Evolutionary conservation across 768 basidiomycete genomes (phyloP).

Genomic region (Suillus placidus): DNA sequence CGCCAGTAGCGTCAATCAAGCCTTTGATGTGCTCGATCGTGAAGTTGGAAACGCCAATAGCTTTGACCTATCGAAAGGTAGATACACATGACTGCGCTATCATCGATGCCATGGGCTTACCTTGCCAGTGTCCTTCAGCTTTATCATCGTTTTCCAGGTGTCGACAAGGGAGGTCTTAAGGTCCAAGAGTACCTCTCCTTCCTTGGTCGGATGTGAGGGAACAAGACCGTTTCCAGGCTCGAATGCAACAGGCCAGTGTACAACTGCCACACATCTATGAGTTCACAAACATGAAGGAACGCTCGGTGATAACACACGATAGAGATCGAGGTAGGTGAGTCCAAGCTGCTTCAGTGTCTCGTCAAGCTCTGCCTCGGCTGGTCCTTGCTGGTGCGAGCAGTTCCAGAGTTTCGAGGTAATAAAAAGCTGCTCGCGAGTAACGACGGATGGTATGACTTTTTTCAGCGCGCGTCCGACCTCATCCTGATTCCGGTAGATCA

Average conservation of each 20-base stretch:
- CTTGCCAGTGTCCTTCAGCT: constrained; percentile 68
- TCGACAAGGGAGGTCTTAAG: constrained; percentile 63
- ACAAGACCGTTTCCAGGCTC: constrained; percentile 53
- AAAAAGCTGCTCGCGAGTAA: constrained; percentile 79
- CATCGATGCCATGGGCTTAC: constrained; percentile 31
- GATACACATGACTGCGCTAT: neutral
- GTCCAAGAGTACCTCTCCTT: constrained; percentile 58
- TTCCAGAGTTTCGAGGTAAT: constrained; percentile 89
- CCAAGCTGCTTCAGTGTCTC: constrained; percentile 75
- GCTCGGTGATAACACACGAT: constrained; percentile 50
- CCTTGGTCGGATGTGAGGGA: constrained; percentile 52
- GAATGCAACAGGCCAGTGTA: constrained; percentile 84
- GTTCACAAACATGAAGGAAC: neutral
- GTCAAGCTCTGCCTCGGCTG: constrained; percentile 75
- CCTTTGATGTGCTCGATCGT: constrained; percentile 63
- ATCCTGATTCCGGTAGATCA: constrained; percentile 78
- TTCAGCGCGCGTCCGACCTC: constrained; percentile 76
- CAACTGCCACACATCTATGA: constrained; percentile 42
- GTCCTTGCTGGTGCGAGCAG: constrained; percentile 61
- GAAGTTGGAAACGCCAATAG: constrained; percentile 86
- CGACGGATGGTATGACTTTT: constrained; percentile 75
- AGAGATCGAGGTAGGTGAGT: constrained; percentile 78
- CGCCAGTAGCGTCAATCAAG: constrained; percentile 69
- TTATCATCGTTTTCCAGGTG: constrained; percentile 82
- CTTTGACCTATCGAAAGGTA: constrained; percentile 48